Evolutionary conservation across 2,329 filamentous ascomycete species (phyloP), one percentile per base, ranked within the genome.

Genomic region (Trichocomaceae sp.): DNA sequence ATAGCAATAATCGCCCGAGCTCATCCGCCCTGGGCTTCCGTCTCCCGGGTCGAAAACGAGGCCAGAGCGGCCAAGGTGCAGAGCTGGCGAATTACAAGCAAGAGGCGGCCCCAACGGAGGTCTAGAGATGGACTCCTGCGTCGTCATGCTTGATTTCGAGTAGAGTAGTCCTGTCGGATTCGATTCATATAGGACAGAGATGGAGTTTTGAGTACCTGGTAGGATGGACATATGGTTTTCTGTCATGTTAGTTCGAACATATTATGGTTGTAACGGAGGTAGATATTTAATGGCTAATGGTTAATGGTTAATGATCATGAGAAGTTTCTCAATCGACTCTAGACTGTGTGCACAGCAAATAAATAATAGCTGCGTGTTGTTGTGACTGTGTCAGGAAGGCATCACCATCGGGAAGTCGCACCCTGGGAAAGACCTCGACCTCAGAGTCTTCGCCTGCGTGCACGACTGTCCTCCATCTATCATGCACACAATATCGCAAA

Each of bases 11-110:
- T 49, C 74, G 75, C 55, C 72, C 72, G 26, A 68, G 69, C 20
- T 75, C 67, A 58, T 72, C 68, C 64, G 70, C 79, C 73, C 70
- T 73, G 73, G 82, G 69, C 69, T 88, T 90, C 67, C 81, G 86
- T 62, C 79, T 88, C 53, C 81, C 83, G 2, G 84, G 87, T 15
- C 79, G 88, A 63, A 91, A 89, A 76, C 77, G 86, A 62, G 86
- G 80, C 3, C 84, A 84, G 64, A 85, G 82, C 63, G 85, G 84
- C 10, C 83, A 84, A 63, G 85, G 85, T 29, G 78, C 87, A 58
- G 86, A 95, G 71, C 71, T 95, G 53, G 82, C 84, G 45, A 78
- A 76, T 42, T 86, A 92, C 64, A 77, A 82, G 31, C 29, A 46
- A 20, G 56, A 64, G 5, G 54, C 62, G 13, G 52, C 62, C 6